Evolutionary conservation across 352 stramenopile genomes (phyloP).

Genomic region (Globisporangium cylindrosporum): DNA sequence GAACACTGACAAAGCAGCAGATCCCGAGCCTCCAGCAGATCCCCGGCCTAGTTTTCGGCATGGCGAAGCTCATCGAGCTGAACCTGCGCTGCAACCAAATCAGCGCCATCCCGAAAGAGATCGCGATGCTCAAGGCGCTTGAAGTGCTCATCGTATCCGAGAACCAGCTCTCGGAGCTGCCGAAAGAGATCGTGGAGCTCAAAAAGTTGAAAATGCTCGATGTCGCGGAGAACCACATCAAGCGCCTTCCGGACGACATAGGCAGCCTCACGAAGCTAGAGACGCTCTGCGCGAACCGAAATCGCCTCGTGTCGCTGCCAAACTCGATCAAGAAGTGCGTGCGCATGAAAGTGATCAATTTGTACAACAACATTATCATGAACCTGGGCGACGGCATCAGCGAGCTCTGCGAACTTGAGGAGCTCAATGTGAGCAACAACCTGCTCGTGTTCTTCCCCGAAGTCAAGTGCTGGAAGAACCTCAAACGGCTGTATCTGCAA

Average conservation of each 20-base stretch:
- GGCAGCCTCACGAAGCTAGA: slow-evolving; percentile 51
- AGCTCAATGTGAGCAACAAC: slow-evolving; percentile 78
- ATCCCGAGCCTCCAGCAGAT: slow-evolving; percentile 49
- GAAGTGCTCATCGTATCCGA: slow-evolving; percentile 53
- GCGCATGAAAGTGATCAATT: slow-evolving; percentile 55
- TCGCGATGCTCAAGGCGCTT: slow-evolving; percentile 42
- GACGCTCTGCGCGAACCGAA: slow-evolving; percentile 50
- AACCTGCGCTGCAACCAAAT: slow-evolving; percentile 72
- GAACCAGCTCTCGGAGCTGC: slow-evolving; percentile 61
- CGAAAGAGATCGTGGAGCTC: slow-evolving; percentile 43
- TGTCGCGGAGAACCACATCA: slow-evolving; percentile 57
- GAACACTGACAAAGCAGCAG: slow-evolving; percentile 50
- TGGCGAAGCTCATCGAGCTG: slow-evolving; percentile 58
- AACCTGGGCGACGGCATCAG: slow-evolving; percentile 44
- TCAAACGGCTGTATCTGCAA: slow-evolving; percentile 56
- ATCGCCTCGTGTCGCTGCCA: slow-evolving; percentile 46
- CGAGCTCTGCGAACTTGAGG: slow-evolving; percentile 52
- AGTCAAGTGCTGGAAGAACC: slow-evolving; percentile 48
- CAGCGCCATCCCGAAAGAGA: slow-evolving; percentile 46
- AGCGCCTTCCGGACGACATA: slow-evolving; percentile 39
- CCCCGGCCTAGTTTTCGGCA: slow-evolving; percentile 54
- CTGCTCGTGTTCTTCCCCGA: slow-evolving; percentile 33
- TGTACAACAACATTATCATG: slow-evolving; percentile 77
- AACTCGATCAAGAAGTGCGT: slow-evolving; percentile 49
- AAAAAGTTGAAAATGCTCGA: slow-evolving; percentile 45